A percentile compares a stretch with the other conserved stretches of the same genome.
These are phyloP conservation scores for Penicillium angulare DNA, from an alignment of 495 filamentous ascomycete species.

Conservation along the genomic window DNA sequence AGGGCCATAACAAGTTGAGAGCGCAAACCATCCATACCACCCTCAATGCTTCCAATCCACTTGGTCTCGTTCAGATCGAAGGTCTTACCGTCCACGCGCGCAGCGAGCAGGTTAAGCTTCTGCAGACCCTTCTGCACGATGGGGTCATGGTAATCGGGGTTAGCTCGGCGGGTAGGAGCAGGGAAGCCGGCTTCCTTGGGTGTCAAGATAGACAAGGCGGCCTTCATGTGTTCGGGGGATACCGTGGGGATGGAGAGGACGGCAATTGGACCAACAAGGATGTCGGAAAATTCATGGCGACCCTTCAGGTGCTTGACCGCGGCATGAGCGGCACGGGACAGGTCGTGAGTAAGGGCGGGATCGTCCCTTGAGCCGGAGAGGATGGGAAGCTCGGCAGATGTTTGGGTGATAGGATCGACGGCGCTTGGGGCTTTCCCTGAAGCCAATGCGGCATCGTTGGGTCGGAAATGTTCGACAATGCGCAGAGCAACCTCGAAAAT, in stretches of 20 bases:
- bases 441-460: conserved; percentile 38
- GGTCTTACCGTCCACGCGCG: conserved; percentile 75
- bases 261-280: conserved; percentile 78
- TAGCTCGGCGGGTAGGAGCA: conserved; percentile 68
- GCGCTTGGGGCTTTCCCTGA: conserved; percentile 32
- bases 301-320: conserved; percentile 52
- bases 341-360: conserved; percentile 65
- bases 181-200: conserved; percentile 72
- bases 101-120: conserved; percentile 84
- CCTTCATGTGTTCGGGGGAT: conserved; percentile 76
- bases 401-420: conserved; percentile 42
- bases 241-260: conserved; percentile 78
- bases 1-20: conserved; percentile 77
- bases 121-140: conserved; percentile 73
- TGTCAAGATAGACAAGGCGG: conserved; percentile 69
- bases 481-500: conserved; percentile 83
- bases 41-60: conserved; percentile 83
- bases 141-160: conserved; percentile 76
- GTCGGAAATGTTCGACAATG: conserved; percentile 83
- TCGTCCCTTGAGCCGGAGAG: conserved; percentile 36
- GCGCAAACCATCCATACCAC: conserved; percentile 77
- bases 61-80: conserved; percentile 78
- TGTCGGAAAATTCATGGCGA: conserved; percentile 65
- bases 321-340: conserved; percentile 68
- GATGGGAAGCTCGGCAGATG: conserved; percentile 36